Evolutionary conservation across 2,329 filamentous ascomycete species (phyloP).

Genomic region (Trichothecium sympodiale): DNA sequence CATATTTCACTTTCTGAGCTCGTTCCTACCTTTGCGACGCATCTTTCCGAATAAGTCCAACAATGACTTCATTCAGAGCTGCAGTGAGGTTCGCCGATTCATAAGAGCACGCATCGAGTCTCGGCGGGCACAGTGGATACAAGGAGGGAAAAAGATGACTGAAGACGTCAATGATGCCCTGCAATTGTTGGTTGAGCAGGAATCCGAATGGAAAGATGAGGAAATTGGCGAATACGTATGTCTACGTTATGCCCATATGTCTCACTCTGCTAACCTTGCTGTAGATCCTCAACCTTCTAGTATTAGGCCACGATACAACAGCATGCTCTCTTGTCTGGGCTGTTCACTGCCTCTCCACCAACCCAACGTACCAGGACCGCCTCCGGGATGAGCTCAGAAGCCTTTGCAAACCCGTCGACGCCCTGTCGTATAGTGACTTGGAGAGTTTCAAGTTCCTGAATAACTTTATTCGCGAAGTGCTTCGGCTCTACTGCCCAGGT

Average conservation of each 20-base stretch:
- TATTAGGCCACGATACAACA: conserved; percentile 31
- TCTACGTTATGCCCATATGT: neutral
- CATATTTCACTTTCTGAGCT: conserved; percentile 20
- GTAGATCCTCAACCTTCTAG: conserved; percentile 30
- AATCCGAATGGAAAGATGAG: conserved; percentile 11
- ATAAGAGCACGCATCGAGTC: conserved; percentile 12
- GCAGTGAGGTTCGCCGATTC: conserved; percentile 15
- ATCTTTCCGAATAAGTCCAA: conserved; percentile 24
- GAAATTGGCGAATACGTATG: conserved; percentile 18
- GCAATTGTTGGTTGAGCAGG: conserved; percentile 22
- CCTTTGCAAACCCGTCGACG: conserved; percentile 6
- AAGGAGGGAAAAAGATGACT: neutral
- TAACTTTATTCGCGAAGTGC: conserved; percentile 30
- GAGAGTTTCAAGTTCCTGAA: conserved; percentile 24
- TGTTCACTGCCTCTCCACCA: conserved; percentile 24
- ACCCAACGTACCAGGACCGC: conserved; percentile 23
- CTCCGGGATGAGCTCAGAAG: conserved; percentile 24
- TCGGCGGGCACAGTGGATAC: conserved; percentile 1
- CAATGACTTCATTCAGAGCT: conserved; percentile 20
- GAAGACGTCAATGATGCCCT: conserved; percentile 12
- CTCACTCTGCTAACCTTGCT: conserved; percentile 17
- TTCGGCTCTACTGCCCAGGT: conserved; percentile 29
- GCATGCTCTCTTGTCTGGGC: conserved; percentile 31
- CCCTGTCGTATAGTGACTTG: conserved; percentile 11
- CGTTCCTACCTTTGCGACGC: conserved; percentile 22